Evolutionary conservation across 1,284 basidiomycete species (phyloP).

Genomic region (Sutorius eximius): DNA sequence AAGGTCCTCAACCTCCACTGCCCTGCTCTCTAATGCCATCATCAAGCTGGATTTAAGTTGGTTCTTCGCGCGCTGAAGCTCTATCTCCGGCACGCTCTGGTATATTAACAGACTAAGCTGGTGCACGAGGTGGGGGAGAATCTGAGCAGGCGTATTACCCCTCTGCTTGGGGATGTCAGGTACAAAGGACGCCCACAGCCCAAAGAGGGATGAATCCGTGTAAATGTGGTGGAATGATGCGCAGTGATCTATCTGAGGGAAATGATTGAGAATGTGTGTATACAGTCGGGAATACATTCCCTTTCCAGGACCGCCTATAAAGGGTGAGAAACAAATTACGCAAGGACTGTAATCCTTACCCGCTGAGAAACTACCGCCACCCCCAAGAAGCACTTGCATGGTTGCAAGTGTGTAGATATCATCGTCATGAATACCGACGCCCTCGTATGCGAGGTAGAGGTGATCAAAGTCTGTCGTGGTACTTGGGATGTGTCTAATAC

Average conservation of each 20-base stretch:
- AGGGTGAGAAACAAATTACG: constrained; percentile 15
- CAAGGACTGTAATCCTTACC: constrained; percentile 44
- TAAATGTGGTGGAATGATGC: constrained; percentile 99
- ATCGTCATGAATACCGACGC: constrained; percentile 87
- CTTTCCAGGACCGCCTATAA: constrained; percentile 88
- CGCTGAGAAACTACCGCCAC: constrained; percentile 94
- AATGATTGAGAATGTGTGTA: constrained; percentile 96
- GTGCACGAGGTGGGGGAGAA: constrained; percentile 84
- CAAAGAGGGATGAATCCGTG: constrained; percentile 92
- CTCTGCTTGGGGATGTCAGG: constrained; percentile 60
- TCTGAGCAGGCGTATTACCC: constrained; percentile 66
- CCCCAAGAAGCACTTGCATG: constrained; percentile 93
- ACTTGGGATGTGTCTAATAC: constrained; percentile 72
- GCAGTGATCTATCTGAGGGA: constrained; percentile 93
- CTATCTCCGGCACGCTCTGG: constrained; percentile 61
- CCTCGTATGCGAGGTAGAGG: constrained; percentile 92
- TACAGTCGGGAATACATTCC: constrained; percentile 99
- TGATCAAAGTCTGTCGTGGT: constrained; percentile 84
- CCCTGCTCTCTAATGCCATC: constrained; percentile 93
- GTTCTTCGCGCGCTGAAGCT: constrained; percentile 90
- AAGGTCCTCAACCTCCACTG: constrained; percentile 89
- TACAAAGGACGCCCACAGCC: constrained; percentile 88
- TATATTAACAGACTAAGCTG: constrained; percentile 78
- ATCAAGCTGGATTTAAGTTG: constrained; percentile 93
- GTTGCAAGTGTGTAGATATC: constrained; percentile 95